Evolutionary conservation across 768 basidiomycete genomes (phyloP).

Genomic region (Tremella mesenterica): DNA sequence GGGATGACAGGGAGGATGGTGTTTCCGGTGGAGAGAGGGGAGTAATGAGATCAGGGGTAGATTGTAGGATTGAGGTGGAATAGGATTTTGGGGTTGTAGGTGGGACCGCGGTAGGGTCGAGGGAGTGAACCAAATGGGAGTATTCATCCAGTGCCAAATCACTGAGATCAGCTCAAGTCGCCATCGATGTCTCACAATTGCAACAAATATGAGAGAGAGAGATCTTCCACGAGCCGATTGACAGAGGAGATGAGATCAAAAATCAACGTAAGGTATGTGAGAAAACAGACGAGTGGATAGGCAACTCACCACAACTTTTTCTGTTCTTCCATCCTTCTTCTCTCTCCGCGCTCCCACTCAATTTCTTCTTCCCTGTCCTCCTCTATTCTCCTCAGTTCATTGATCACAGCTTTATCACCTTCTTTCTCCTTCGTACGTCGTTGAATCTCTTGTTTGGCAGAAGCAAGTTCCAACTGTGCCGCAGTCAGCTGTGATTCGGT

Average conservation of each 20-base stretch:
- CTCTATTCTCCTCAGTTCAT: slow-evolving; percentile 25
- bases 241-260: background rate
- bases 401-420: slow-evolving; percentile 20
- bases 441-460: slow-evolving; percentile 20
- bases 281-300: background rate
- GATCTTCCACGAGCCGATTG: too few relatives aligned
- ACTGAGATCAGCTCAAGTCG: slow-evolving; percentile 14
- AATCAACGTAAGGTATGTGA: too few relatives aligned
- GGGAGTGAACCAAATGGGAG: slow-evolving; percentile 23
- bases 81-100: slow-evolving; percentile 12
- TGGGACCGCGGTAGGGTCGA: slow-evolving; percentile 27
- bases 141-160: slow-evolving; percentile 40
- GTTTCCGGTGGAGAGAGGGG: slow-evolving; percentile 4
- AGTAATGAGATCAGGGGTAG: slow-evolving; percentile 4
- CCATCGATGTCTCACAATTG: too few relatives aligned
- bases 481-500: slow-evolving; percentile 26
- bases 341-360: slow-evolving; percentile 36
- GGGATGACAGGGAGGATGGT: background rate
- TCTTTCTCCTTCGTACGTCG: slow-evolving; percentile 30
- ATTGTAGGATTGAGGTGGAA: slow-evolving; percentile 1
- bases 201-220: too few relatives aligned
- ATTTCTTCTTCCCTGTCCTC: slow-evolving; percentile 36
- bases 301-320: slow-evolving; percentile 38
- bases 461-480: slow-evolving; percentile 17
- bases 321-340: slow-evolving; percentile 34